phyloP scores from a whole-genome alignment of 129 eudicot species.

The Helichrysum umbraculigerum region DNA sequence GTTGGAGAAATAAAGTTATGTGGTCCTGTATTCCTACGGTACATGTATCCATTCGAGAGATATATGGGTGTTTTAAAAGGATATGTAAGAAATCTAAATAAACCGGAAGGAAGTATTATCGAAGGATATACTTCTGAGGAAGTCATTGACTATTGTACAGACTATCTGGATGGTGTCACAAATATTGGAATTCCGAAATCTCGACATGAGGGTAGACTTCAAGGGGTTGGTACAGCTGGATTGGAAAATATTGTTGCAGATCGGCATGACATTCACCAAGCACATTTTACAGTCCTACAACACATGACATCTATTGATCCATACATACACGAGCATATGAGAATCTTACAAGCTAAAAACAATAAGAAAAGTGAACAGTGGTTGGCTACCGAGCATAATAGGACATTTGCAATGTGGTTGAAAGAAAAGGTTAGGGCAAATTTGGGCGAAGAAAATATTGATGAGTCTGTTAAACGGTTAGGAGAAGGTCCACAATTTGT shows the following conservation, averaged over 20 bases:
- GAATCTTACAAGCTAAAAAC: neutral
- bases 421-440: neutral
- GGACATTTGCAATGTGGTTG: neutral
- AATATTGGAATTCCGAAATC: neutral
- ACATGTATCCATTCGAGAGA: neutral
- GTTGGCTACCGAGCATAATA: conserved; percentile 7
- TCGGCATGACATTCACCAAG: neutral
- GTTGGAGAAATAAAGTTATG: neutral
- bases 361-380: neutral
- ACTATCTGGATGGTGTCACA: neutral
- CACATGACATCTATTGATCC: neutral
- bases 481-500: neutral
- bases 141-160: neutral
- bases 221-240: neutral
- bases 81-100: conserved; percentile 1
- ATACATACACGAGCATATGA: conserved; percentile 7
- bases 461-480: neutral
- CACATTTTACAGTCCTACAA: too few relatives aligned
- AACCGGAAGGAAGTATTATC: neutral
- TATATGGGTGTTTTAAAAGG: neutral
- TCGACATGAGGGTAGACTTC: neutral
- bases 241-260: neutral
- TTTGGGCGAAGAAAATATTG: too few relatives aligned
- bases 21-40: neutral
- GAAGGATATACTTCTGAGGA: neutral